These are phyloP conservation scores for Psidium friedrichsthalianum DNA, from an alignment of 345 rosid species.

Conservation along the genomic window DNA sequence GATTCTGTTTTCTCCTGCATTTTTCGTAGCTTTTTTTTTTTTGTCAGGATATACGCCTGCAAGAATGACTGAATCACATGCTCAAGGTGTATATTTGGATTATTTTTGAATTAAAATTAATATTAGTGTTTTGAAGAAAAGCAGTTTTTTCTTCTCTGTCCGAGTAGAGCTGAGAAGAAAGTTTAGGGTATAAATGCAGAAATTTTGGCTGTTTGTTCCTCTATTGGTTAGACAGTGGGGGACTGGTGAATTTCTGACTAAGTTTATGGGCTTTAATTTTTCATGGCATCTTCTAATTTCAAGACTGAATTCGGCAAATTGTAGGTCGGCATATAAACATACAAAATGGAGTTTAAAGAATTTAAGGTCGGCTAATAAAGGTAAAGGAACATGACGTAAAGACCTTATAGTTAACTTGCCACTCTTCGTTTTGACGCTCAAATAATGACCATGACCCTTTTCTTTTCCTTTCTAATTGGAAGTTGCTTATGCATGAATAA, in stretches of 20 bases:
- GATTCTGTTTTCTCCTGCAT: background rate
- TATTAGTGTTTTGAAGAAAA: background rate
- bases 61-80: background rate
- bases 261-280: background rate
- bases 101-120: background rate
- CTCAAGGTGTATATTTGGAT: background rate
- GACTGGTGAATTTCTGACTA: background rate
- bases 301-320: background rate
- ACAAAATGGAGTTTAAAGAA: background rate
- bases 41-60: background rate
- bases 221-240: background rate
- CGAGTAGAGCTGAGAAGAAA: background rate
- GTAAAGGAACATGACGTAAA: background rate
- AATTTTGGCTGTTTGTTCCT: background rate
- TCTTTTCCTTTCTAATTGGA: background rate
- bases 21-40: background rate
- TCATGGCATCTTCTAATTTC: background rate
- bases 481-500: background rate
- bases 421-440: background rate
- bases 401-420: background rate
- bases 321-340: background rate
- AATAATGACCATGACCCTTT: background rate
- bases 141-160: background rate
- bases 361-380: background rate
- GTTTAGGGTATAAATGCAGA: background rate